Percentiles rank a stretch among this genome's conserved stretches.
Conservation (phyloP, 495 filamentous ascomycete genomes). For the Beverwykella pulmonaria region DNA sequence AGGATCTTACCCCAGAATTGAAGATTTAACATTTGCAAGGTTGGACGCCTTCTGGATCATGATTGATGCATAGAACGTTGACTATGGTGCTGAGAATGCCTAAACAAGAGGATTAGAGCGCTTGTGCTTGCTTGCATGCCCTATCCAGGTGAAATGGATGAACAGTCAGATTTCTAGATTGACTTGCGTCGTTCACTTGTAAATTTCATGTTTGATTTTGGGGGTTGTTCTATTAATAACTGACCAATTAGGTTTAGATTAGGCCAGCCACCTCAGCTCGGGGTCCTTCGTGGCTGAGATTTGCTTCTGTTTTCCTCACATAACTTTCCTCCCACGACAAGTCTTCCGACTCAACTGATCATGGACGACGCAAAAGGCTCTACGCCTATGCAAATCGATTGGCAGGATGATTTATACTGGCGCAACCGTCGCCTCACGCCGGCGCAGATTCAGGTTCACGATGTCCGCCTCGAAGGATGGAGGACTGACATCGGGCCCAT, state of each 20-base stretch:
- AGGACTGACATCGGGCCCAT: slow-evolving; percentile 32
- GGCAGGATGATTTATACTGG: slow-evolving; percentile 43
- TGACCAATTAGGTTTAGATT: not conserved
- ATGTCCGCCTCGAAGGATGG: slow-evolving; percentile 40
- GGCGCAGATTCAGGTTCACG: slow-evolving; percentile 46
- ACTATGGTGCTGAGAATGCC: too few relatives aligned
- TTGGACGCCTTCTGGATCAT: too few relatives aligned
- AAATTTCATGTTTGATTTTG: too few relatives aligned
- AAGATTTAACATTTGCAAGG: too few relatives aligned
- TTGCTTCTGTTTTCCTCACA: not conserved
- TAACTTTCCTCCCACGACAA: slow-evolving; percentile 6
- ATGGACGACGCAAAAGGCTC: slow-evolving; percentile 34
- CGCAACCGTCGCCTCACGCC: slow-evolving; percentile 43
- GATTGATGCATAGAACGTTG: too few relatives aligned
- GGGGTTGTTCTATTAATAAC: not conserved
- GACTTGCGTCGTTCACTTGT: too few relatives aligned
- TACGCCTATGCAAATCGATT: slow-evolving; percentile 36
- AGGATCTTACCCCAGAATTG: too few relatives aligned
- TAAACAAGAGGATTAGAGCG: too few relatives aligned
- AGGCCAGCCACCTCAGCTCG: not conserved
- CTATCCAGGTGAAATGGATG: too few relatives aligned
- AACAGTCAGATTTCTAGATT: too few relatives aligned
- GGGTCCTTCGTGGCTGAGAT: slow-evolving; percentile 5
- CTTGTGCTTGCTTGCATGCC: too few relatives aligned
- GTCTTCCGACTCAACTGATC: not conserved